These are phyloP conservation scores for Aspergillus pseudonomiae DNA, from an alignment of 2,329 filamentous ascomycete genomes.

Conservation along the genomic window DNA sequence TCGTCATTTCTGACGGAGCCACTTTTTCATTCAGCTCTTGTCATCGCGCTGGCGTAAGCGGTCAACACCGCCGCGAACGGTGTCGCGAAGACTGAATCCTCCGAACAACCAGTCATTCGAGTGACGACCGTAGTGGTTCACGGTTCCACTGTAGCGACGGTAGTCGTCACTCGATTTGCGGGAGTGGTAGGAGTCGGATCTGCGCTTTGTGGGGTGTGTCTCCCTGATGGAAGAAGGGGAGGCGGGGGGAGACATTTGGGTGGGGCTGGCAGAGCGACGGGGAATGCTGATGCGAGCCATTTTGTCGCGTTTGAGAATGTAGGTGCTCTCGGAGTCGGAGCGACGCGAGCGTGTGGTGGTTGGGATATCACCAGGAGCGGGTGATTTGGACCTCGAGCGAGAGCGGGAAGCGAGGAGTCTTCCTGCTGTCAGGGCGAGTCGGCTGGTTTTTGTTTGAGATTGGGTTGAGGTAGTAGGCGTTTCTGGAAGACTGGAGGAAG, in stretches of 20 bases:
- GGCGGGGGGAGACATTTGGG: not conserved
- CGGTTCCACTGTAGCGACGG: constrained; percentile 43
- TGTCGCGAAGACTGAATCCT: constrained; percentile 51
- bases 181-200: constrained; percentile 21
- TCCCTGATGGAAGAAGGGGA: constrained; percentile 1
- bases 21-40: constrained; percentile 26
- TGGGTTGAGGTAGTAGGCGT: constrained; percentile 7
- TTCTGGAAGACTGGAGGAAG: constrained; percentile 6
- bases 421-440: constrained; percentile 1
- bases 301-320: constrained; percentile 14
- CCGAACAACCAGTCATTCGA: constrained; percentile 57
- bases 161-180: constrained; percentile 37
- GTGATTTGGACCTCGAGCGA: not conserved
- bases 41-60: constrained; percentile 34
- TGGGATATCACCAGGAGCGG: constrained; percentile 19
- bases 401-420: constrained; percentile 16
- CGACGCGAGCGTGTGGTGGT: constrained; percentile 7
- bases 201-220: constrained; percentile 20
- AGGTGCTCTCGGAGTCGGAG: constrained; percentile 1
- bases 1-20: not conserved
- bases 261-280: constrained; percentile 23
- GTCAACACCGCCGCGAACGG: constrained; percentile 46
- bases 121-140: constrained; percentile 52
- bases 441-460: constrained; percentile 6
- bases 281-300: constrained; percentile 11